Percentiles rank a stretch among this genome's conserved stretches.
Conservation (phyloP, 176 grass and related monocot species). For the Miscanthus lutarioriparius region DNA sequence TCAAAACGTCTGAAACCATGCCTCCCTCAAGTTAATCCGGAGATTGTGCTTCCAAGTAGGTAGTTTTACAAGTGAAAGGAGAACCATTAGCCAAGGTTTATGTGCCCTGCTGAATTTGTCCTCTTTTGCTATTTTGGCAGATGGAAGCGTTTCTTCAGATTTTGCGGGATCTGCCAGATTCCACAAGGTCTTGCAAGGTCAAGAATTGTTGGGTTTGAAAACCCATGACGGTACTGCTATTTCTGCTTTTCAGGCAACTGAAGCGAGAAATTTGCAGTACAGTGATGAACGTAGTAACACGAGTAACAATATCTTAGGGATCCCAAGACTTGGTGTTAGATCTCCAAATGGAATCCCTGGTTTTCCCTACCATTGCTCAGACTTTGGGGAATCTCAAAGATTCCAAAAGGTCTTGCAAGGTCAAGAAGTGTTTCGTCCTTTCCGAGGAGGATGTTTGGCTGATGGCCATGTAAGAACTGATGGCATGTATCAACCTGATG, state of each 20-base stretch:
- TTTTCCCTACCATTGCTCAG: conserved; percentile 49
- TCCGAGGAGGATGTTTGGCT: conserved; percentile 38
- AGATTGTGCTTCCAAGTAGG: conserved; percentile 61
- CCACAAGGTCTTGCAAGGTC: conserved; percentile 99
- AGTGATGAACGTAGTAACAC: conserved; percentile 39
- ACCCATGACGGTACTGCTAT: conserved; percentile 43
- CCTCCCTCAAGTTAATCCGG: conserved; percentile 43
- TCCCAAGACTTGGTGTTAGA: conserved; percentile 42
- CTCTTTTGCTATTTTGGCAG: conserved; percentile 43
- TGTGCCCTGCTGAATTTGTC: conserved; percentile 18
- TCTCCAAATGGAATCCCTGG: conserved; percentile 57
- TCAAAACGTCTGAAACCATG: conserved; percentile 77
- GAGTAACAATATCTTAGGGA: conserved; percentile 37
- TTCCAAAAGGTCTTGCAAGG: conserved; percentile 98
- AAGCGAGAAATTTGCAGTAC: conserved; percentile 55
- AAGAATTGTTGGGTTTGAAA: conserved; percentile 75
- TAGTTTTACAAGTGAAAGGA: conserved; percentile 28
- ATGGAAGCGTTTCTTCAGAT: conserved; percentile 73
- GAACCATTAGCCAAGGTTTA: conserved; percentile 2
- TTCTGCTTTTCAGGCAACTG: conserved; percentile 44
- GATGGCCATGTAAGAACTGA: conserved; percentile 41
- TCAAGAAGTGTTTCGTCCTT: conserved; percentile 77
- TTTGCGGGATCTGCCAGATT: conserved; percentile 67
- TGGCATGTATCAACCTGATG: conserved; percentile 39
- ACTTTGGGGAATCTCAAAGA: conserved; percentile 65